Conservation (phyloP, 2,329 filamentous ascomycete species). For the Bipolaris oryzae region DNA sequence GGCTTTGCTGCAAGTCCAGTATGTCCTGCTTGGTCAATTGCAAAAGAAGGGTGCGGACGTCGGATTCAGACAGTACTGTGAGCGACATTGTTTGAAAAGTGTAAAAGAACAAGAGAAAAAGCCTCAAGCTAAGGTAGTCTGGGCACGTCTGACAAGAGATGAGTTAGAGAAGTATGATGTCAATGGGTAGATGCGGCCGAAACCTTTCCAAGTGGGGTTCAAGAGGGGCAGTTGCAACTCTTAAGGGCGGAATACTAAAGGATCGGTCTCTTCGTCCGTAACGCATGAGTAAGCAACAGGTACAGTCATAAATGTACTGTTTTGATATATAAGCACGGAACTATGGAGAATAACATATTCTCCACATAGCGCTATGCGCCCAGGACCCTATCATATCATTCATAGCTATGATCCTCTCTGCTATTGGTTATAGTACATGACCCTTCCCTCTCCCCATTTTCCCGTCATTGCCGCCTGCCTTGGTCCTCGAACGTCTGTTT, state of each 20-base stretch:
- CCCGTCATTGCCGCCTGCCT: neutral
- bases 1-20: slow-evolving; percentile 60
- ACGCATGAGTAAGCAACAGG: slow-evolving; percentile 18
- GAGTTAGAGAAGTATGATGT: slow-evolving; percentile 5
- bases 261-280: neutral
- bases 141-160: neutral
- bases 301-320: neutral
- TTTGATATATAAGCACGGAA: slow-evolving; percentile 3
- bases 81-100: slow-evolving; percentile 57
- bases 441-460: neutral
- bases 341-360: slow-evolving; percentile 6
- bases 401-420: slow-evolving; percentile 2
- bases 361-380: slow-evolving; percentile 6
- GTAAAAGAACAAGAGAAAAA: neutral
- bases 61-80: slow-evolving; percentile 63
- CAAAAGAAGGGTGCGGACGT: slow-evolving; percentile 62
- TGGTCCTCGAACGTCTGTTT: neutral
- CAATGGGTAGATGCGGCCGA: slow-evolving; percentile 5
- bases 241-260: slow-evolving; percentile 3
- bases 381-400: slow-evolving; percentile 9
- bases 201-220: slow-evolving; percentile 21
- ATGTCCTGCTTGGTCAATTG: slow-evolving; percentile 64
- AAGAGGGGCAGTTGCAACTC: slow-evolving; percentile 23
- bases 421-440: slow-evolving; percentile 16
- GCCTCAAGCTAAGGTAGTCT: neutral